Conservation (phyloP, 1,284 basidiomycete genomes). For the Marasmius oreades region DNA sequence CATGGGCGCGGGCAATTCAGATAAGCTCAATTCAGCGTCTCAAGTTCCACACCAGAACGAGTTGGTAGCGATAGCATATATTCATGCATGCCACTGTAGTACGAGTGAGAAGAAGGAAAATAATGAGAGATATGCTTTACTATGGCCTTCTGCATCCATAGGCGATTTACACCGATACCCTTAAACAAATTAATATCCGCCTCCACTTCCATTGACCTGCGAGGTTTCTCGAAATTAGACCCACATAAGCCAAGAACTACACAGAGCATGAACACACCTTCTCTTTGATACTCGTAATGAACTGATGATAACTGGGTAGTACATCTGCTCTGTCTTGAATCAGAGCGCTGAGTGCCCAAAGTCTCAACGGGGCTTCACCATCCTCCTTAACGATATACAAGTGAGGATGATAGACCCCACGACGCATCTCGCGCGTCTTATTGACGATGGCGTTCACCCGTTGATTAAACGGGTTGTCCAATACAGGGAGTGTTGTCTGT, state of each 20-base stretch:
- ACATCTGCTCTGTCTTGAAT: slow-evolving; percentile 97
- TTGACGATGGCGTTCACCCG: slow-evolving; percentile 91
- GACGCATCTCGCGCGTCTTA: slow-evolving; percentile 87
- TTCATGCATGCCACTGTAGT: too few species aligned
- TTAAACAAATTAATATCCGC: background rate
- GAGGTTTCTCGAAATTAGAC: background rate
- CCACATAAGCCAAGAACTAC: background rate
- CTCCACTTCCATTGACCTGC: slow-evolving; percentile 5
- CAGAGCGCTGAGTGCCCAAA: slow-evolving; percentile 93
- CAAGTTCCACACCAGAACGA: too few species aligned
- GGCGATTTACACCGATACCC: too few species aligned
- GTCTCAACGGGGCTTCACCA: slow-evolving; percentile 88
- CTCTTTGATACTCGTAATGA: slow-evolving; percentile 74
- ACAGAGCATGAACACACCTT: slow-evolving; percentile 42
- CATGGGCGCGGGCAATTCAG: too few species aligned
- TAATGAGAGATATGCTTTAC: too few species aligned
- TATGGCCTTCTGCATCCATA: too few species aligned
- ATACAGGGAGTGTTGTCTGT: slow-evolving; percentile 79
- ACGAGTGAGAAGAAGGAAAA: too few species aligned
- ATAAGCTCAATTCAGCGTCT: too few species aligned
- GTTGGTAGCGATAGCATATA: too few species aligned
- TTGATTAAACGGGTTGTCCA: slow-evolving; percentile 93
- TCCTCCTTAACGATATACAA: slow-evolving; percentile 99
- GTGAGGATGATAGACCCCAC: slow-evolving; percentile 91
- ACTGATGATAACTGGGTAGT: slow-evolving; percentile 94